Evolutionary conservation across 2,329 filamentous ascomycete species (phyloP).

Genomic region (Elsinoe fawcettii): DNA sequence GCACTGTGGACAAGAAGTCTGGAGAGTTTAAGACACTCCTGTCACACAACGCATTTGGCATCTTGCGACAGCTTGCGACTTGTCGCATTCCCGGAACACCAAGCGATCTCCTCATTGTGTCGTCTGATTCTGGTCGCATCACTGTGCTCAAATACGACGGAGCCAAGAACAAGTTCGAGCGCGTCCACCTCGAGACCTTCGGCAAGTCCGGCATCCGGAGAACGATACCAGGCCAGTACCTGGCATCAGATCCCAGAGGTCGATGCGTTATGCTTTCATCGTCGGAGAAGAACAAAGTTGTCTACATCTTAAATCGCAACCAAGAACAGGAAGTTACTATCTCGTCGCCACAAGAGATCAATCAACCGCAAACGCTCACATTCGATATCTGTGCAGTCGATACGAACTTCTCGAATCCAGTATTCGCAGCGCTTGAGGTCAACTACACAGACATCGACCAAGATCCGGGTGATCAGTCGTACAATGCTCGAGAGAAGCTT

Average conservation of each 20-base stretch:
- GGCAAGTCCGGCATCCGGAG: conserved; percentile 92
- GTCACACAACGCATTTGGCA: conserved; percentile 92
- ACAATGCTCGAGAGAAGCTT: conserved; percentile 75
- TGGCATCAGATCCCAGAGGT: conserved; percentile 91
- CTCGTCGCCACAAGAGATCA: conserved; percentile 91
- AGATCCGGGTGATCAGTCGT: conserved; percentile 77
- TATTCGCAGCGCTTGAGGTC: conserved; percentile 90
- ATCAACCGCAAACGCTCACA: conserved; percentile 85
- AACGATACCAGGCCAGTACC: conserved; percentile 90
- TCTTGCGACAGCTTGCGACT: conserved; percentile 79
- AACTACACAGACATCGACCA: conserved; percentile 89
- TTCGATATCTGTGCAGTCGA: conserved; percentile 83
- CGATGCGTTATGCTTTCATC: conserved; percentile 90
- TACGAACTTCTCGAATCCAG: conserved; percentile 92
- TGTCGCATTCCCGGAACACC: conserved; percentile 89
- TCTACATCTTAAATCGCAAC: conserved; percentile 96
- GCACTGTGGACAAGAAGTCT: conserved; percentile 66
- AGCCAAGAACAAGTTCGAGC: conserved; percentile 76
- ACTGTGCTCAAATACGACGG: conserved; percentile 88
- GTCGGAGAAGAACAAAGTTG: conserved; percentile 97
- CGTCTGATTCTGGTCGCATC: conserved; percentile 91
- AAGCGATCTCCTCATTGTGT: conserved; percentile 97
- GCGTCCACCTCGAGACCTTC: conserved; percentile 92
- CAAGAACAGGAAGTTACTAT: conserved; percentile 91
- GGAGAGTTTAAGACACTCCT: conserved; percentile 72